phyloP scores from a whole-genome alignment of 805 yeast genomes.

The Kluyveromyces dobzhanskii region DNA sequence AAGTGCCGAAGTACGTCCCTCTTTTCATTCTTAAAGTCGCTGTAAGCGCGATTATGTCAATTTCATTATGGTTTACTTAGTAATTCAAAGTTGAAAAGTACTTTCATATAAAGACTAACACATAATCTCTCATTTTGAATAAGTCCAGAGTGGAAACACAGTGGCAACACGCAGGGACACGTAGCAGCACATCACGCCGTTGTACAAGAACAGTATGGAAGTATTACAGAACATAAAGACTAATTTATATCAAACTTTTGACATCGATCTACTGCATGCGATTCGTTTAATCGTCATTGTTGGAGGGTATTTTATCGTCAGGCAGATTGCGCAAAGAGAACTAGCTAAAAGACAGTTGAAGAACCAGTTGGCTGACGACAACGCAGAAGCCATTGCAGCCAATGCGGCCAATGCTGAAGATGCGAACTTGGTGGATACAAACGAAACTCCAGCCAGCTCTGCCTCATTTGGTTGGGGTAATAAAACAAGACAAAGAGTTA shows the following conservation, averaged over 20 bases:
- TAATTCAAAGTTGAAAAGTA: no score
- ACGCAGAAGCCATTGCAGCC: constrained; percentile 23
- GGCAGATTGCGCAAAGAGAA: constrained; percentile 49
- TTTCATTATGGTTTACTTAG: no score
- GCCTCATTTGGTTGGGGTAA: constrained; percentile 74
- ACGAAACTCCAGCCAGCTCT: constrained; percentile 31
- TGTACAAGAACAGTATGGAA: no score
- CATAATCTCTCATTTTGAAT: no score
- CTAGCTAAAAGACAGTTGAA: constrained; percentile 53
- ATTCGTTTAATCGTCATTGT: constrained; percentile 36
- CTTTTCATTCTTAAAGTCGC: no score
- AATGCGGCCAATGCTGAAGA: constrained; percentile 19
- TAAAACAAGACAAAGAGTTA: constrained; percentile 52
- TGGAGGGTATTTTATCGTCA: constrained; percentile 55
- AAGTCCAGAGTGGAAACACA: no score
- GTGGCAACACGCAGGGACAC: no score
- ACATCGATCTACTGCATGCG: constrained; percentile 12
- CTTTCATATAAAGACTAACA: no score
- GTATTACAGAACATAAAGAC: constrained; percentile 11
- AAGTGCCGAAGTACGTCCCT: no score
- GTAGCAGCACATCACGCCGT: no score
- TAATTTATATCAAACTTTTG: constrained; percentile 14
- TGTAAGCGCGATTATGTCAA: no score
- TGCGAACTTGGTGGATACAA: constrained; percentile 30
- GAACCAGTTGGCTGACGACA: constrained; percentile 33